Conservation (phyloP, 1,284 basidiomycete genomes). For the Naganishia albida region DNA sequence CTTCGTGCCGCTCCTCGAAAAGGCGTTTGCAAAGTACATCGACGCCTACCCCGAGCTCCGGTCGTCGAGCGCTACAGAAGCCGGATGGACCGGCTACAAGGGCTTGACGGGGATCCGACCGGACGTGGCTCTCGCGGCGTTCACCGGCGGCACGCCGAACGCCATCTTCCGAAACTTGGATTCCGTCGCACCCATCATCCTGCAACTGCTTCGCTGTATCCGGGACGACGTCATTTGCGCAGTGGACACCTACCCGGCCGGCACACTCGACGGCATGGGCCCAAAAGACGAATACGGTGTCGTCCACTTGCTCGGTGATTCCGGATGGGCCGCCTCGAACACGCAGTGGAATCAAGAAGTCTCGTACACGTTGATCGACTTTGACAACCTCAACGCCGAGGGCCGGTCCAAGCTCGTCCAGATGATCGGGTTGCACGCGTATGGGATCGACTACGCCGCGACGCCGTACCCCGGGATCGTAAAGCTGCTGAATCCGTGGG, state of each 20-base stretch:
- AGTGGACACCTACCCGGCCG: conserved; percentile 29
- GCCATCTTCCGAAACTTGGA: not conserved
- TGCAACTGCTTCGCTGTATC: conserved; percentile 33
- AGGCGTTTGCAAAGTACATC: conserved; percentile 37
- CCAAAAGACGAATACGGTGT: conserved; percentile 6
- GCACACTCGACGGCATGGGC: conserved; percentile 32
- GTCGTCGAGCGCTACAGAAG: conserved; percentile 17
- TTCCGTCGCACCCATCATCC: conserved; percentile 28
- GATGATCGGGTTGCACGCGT: conserved; percentile 35
- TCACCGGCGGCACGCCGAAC: no score
- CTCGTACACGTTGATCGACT: conserved; percentile 29
- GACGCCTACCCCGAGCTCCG: conserved; percentile 29
- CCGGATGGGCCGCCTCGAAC: not conserved
- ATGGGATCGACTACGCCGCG: conserved; percentile 27
- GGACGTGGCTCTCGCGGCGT: no score
- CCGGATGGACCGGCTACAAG: not conserved
- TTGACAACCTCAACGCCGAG: conserved; percentile 31
- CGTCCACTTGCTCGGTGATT: conserved; percentile 32
- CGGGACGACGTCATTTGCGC: conserved; percentile 31
- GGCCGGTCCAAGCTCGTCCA: conserved; percentile 18
- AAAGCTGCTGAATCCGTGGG: no score
- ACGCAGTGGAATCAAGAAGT: no score
- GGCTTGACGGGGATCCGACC: no score
- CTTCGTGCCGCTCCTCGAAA: conserved; percentile 38
- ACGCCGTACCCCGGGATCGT: not conserved